Conservation (phyloP, 2,329 filamentous ascomycete genomes). For the Chaetomium olivaceum region DNA sequence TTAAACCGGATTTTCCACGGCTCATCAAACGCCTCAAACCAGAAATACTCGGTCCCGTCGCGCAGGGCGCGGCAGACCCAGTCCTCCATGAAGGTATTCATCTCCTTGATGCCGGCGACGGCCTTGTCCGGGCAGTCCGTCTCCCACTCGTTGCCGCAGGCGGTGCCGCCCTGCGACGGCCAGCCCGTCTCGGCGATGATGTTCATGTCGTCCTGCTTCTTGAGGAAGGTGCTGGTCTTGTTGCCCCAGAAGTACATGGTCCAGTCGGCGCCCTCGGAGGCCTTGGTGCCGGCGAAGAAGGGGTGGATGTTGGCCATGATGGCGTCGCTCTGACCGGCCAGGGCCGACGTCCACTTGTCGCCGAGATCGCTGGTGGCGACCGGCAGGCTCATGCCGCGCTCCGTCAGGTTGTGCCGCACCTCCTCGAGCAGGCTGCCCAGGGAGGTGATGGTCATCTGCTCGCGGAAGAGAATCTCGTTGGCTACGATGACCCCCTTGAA, state of each 20-base stretch:
- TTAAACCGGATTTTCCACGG: slow-evolving; percentile 87
- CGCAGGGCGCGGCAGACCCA: slow-evolving; percentile 80
- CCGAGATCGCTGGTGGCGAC: slow-evolving; percentile 88
- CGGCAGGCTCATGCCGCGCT: slow-evolving; percentile 66
- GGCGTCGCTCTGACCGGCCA: slow-evolving; percentile 73
- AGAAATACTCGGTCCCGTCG: slow-evolving; percentile 92
- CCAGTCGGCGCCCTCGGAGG: slow-evolving; percentile 71
- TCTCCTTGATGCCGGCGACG: slow-evolving; percentile 74
- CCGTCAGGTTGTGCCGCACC: slow-evolving; percentile 72
- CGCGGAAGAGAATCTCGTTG: slow-evolving; percentile 75
- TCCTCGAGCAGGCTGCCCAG: slow-evolving; percentile 65
- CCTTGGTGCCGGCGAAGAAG: slow-evolving; percentile 82
- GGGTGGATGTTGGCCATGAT: slow-evolving; percentile 98
- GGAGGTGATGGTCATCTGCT: slow-evolving; percentile 67
- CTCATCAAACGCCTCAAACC: slow-evolving; percentile 97
- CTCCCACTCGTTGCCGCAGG: slow-evolving; percentile 62
- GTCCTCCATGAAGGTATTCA: slow-evolving; percentile 83
- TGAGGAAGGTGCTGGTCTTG: slow-evolving; percentile 66
- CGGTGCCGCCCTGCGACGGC: slow-evolving; percentile 79
- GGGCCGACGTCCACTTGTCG: slow-evolving; percentile 74
- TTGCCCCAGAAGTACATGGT: slow-evolving; percentile 78
- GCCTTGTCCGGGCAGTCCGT: slow-evolving; percentile 63
- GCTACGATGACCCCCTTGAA: slow-evolving; percentile 84
- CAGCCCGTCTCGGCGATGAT: slow-evolving; percentile 91
- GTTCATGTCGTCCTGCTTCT: slow-evolving; percentile 63